Base-by-base conservation (phyloP, 192 early-diverging fungal genomes). In the Kickxella alabastrina region DNA sequence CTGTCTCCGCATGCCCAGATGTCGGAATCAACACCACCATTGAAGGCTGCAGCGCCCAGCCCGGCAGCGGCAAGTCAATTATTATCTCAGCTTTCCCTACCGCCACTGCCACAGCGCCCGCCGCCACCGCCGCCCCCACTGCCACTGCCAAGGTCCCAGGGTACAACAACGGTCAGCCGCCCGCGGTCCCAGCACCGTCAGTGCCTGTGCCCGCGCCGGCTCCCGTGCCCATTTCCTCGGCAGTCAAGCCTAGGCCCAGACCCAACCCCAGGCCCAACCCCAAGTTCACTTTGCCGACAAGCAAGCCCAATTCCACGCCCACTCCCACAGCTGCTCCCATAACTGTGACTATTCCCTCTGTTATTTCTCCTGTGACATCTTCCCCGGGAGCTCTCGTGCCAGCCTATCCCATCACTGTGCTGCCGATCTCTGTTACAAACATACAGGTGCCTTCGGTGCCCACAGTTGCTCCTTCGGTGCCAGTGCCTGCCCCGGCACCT, bases 1-100 rank as follows among this genome's bases (percentile, higher is more conserved):
- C 17, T 14, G 57, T 51, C 10, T 57, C 70, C 6, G 70, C 70
- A 17, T 73, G 70, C 59, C 70, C 70, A 1, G 70, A 73, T 26
- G 44, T 60, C 36, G 59, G 29, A 2, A 34, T 73, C 34, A 60
- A 60, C 29, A 63, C 62, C 5, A 63, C 62, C n/a, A 49, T 50
- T 10, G 50, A 41, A 12, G 23, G 25, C 22, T 63, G 58, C 4
- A 55, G 70, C 24, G 49, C 23, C 7, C 53, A 56, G 50, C 57
- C 49, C 39, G n/a, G 14, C 5, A 15, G 45, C 13, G 17, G 29
- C 41, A 27, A 10, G 26, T 15, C 21, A 34, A 42, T 28, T 15
- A 17, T 23, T 3, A 4, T 35, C 2, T 23, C 51, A 41, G 17
- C 40, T 31, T 31, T 8, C 37, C n/a, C 21, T 36, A 42, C 27